Conservation (phyloP, 2,329 filamentous ascomycete genomes). For the Aspergillus sp. region DNA sequence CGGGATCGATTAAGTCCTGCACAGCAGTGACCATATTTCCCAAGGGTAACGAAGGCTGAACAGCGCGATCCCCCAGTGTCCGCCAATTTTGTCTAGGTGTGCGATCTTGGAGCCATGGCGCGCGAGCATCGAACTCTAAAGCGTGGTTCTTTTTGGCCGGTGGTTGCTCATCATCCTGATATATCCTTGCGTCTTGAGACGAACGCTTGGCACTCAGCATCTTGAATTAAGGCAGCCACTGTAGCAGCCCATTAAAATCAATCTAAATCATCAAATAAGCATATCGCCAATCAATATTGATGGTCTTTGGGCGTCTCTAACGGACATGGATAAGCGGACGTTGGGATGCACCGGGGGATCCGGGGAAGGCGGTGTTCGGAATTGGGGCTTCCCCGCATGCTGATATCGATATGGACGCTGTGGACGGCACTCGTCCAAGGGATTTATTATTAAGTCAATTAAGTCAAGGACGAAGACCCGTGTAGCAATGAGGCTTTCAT, state of each 20-base stretch:
- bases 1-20: slow-evolving; percentile 31
- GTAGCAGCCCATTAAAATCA: slow-evolving; percentile 1
- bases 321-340: too few species aligned
- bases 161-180: slow-evolving; percentile 8
- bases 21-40: slow-evolving; percentile 33
- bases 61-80: slow-evolving; percentile 21
- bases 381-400: slow-evolving; percentile 14
- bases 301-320: too few species aligned
- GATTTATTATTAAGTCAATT: background rate
- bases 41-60: slow-evolving; percentile 24
- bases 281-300: background rate
- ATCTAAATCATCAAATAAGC: slow-evolving; percentile 1
- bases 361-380: slow-evolving; percentile 20
- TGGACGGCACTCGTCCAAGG: background rate
- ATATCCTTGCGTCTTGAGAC: slow-evolving; percentile 9
- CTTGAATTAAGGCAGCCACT: slow-evolving; percentile 12
- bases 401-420: background rate
- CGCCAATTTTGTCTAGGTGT: slow-evolving; percentile 19
- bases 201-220: slow-evolving; percentile 23
- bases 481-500: too few species aligned
- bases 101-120: slow-evolving; percentile 24
- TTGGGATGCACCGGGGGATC: slow-evolving; percentile 5
- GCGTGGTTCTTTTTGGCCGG: slow-evolving; percentile 17
- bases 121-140: slow-evolving; percentile 22
- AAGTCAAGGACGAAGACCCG: too few species aligned